Conservation (phyloP, 148 eudicot genomes). For the Silene latifolia region DNA sequence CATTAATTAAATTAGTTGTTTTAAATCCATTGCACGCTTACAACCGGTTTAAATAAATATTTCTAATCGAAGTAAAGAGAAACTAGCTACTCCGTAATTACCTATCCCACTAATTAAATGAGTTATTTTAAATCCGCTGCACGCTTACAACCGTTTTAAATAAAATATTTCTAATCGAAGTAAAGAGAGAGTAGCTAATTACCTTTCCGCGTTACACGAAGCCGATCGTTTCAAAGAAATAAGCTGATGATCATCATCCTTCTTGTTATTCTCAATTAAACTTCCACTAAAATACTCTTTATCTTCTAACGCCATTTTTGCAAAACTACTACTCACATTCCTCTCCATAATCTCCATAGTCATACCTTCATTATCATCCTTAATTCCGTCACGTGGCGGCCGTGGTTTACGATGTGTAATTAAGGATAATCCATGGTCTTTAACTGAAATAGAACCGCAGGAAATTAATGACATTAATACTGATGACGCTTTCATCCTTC, state of each 20-base stretch:
- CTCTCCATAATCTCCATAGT: slow-evolving; percentile 28
- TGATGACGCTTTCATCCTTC: slow-evolving; percentile 57
- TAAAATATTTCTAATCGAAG: no score
- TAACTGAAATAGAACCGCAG: slow-evolving; percentile 68
- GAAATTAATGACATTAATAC: slow-evolving; percentile 75
- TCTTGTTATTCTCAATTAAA: slow-evolving; percentile 29
- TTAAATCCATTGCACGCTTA: no score
- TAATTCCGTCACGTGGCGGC: slow-evolving; percentile 54
- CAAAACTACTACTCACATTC: slow-evolving; percentile 30
- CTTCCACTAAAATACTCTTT: slow-evolving; percentile 44
- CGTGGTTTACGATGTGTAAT: slow-evolving; percentile 45
- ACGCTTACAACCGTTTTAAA: no score
- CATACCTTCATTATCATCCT: slow-evolving; percentile 11
- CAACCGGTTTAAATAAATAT: no score
- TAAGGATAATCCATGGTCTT: slow-evolving; percentile 59
- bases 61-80: no score
- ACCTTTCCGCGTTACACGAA: slow-evolving; percentile 41
- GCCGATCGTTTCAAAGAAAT: slow-evolving; percentile 26
- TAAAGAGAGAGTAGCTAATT: neutral
- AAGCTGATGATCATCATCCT: slow-evolving; percentile 15
- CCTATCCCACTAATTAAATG: no score
- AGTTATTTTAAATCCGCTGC: no score
- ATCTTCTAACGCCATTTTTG: slow-evolving; percentile 47
- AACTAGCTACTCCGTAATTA: no score
- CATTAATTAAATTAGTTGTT: no score